Evolutionary conservation across 371 early-diverging fungal species (phyloP), one percentile per base, ranked within the genome.

Genomic region (Zopfochytrium polystomum): DNA sequence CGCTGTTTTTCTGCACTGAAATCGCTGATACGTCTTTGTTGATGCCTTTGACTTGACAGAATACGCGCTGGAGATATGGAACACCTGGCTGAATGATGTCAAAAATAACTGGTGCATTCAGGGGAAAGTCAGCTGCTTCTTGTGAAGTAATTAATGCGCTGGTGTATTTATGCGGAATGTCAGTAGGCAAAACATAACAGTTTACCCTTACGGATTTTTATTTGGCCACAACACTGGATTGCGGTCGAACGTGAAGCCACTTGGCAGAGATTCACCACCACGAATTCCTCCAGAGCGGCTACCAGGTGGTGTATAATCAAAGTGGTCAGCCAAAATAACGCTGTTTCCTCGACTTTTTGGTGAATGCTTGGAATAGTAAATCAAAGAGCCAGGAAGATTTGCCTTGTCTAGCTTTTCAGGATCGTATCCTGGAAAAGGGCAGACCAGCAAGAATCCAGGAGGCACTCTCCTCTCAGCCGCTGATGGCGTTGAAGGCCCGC

Each of bases 1-100:
- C 56, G 7, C 59, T 42, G 6, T 70, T 62, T 18, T 67, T 53
- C 44, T 79, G 70, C 3, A 80, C 80, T 27, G 65, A 72, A 3
- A 83, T 75, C 20, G 73, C 73, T 5, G 77, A 72, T 27, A 81
- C 49, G 38, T 78, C 80, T 48, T 70, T 67, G 52, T 80, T 73
- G 30, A 79, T 65, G 31, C 74, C 64, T 2, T 62, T 66, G 2
- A 83, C 79, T 22, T 72, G 60, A 18, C 76, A 68, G 35, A 72
- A 44, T 2, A 81, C 64, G 3, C 80, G 62, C 52, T 77, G 74
- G 22, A 82, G 44, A 32, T 55, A 44, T 0, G 72, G 60, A 4
- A 59, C 59, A 2, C 73, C 72, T 1, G 81, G 83, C 62, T 80
- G 73, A 9, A 79, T 68, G 30, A 83, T 76, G 54, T 80, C 79